Base-by-base conservation (phyloP, 345 rosid genomes). In the Gossypium raimondii region DNA sequence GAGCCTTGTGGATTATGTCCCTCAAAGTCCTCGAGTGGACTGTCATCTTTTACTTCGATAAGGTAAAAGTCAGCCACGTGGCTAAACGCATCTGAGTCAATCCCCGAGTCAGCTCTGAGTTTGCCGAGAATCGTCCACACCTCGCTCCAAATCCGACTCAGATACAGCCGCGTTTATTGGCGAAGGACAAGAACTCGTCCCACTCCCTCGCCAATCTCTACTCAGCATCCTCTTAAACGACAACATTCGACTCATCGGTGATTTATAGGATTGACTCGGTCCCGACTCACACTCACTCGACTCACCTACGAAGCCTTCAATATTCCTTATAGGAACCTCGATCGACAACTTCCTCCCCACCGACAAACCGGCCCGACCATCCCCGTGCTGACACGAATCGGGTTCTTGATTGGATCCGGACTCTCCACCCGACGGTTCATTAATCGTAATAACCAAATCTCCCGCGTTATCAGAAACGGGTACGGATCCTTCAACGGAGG, bases 221-320 rank as follows among this genome's bases (percentile, higher is more conserved):
- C 88, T 87, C 24, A 90, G 9, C 65, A 89, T 86, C 76, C 90
- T 79, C 75, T 65, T 87, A 17, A 89, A 84, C 3, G 96, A 89
- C 61, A 87, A 18, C 87, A 89, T 83, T n/a, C 88, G 82, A 73
- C 84, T 80, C 86, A 83, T 81, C 18, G 91, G 90, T 22, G 94
- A 90, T 64, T 84, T 81, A 13, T 75, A 86, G 48, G 89, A 80
- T n/a, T 79, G 85, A 82, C 68, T 83, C 77, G 83, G 73, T 3
- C 47, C 77, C 20, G 77, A 65, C 17, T 55, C 72, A 41, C 71
- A 24, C 27, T 27, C 72, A 38, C 62, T 52, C 5, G 72, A 64
- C 68, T 80, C 85, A 13, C 74, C 76, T 11, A 79, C 72, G 0
- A 85, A 74, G 63, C 81, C 91, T 11, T 12, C 52, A 3, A 53